Evolutionary conservation across 2,329 filamentous ascomycete species (phyloP), one percentile per base, ranked within the genome.

Genomic region (Aureobasidium lini): DNA sequence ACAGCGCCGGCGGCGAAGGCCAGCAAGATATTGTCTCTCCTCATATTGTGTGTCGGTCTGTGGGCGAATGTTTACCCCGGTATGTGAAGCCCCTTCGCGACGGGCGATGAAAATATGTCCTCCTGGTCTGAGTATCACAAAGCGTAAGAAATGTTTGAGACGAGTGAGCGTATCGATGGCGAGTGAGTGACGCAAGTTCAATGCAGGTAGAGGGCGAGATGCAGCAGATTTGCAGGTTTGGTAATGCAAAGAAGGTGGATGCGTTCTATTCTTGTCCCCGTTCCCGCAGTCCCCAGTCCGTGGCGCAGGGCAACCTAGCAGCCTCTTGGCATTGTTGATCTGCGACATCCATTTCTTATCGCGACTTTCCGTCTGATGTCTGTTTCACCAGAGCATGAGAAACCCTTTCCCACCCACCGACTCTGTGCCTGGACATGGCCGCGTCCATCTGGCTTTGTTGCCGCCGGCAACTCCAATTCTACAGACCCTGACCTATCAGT

Each of bases 401-500:
- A 90, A 86, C n/a, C 89, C 90, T 8, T 95, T 95, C 70, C 84
- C 88, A 52, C 78, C 83, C 54, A 89, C 89, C 31, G 81, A 86
- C 40, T 88, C 89, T 28, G 79, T 80, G 57, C 84, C 92, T 23
- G 94, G 94, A 60, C 81, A 89, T 69, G 94, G 94, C 62, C 81
- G 80, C 64, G 88, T 96, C 65, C 79, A 90, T 57, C 84, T 90
- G 60, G 83, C 83, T 18, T 76, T 89, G 6, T 80, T 92, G 9
- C 89, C 92, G 37, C 85, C 86, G 34, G 81, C 82, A 29, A 82
- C 82, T 49, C 89, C 89, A 13, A 84, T 85, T 47, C 81, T 96
- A 32, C 84, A 86, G 62, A 83, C 81, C 34, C 83, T 96, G 64
- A 86, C 86, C 37, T 97, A 95, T 71, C 90, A 95, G 71, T 99